Evolutionary conservation across 2,329 filamentous ascomycete genomes (phyloP), one percentile per base, ranked within the genome.

Genomic region (Aquanectria penicillioides): DNA sequence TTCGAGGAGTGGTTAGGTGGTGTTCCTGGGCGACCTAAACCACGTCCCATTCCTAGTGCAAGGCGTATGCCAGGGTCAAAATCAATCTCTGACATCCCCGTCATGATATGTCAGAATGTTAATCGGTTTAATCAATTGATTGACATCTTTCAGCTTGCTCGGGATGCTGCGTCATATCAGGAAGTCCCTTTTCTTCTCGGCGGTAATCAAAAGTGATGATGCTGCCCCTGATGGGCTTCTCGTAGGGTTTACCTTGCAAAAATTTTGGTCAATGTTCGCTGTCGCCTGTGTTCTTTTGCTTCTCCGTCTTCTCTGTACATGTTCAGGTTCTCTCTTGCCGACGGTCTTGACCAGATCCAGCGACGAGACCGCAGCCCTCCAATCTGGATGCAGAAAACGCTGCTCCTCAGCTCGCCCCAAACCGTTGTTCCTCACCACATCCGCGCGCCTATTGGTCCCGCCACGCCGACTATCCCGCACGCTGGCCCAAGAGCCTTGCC

Each of bases 391-490:
- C 41, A 44, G 18, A 38, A 59, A 57, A 43, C 22, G 47, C 47
- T 55, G 55, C 48, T 61, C 60, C 53, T 69, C 67, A 69, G 67
- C 67, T 66, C 64, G 67, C 67, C 67, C 58, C 67, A 48, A 63
- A 65, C 62, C 57, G 57, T 59, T 69, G 59, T 46, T 34, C 48
- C 36, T 62, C 54, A 37, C 55, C 56, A 44, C 51, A 70, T 66
- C 62, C 67, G 67, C 64, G 66, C 68, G 68, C 52, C 67, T 70
- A 70, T 70, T 70, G 68, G 68, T 57, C 65, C 61, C 59, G 51
- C 62, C 53, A 57, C 38, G 18, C 65, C 54, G 53, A 64, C 61
- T 46, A 61, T 63, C 53, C 61, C 59, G 56, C 46, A 65, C 36
- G 41, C 56, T 37, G 57, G 43, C 50, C 59, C 59, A 52, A 54